Evolutionary conservation across 148 eudicot genomes (phyloP), one percentile per base, ranked within the genome.

Genomic region (Mesembryanthemum crystallinum): DNA sequence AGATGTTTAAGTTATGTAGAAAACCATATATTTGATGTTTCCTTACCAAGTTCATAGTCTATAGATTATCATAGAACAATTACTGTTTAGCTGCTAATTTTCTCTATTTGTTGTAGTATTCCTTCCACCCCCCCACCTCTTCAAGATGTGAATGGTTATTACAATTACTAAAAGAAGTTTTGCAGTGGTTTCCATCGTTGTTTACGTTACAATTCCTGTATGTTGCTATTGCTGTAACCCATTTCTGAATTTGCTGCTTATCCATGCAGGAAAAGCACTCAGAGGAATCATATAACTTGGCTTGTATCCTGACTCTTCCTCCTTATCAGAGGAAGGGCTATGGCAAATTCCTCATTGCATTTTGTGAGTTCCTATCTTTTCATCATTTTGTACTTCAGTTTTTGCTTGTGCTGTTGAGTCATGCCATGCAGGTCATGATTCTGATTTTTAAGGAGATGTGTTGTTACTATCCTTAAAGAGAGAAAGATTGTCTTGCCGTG

Each of bases 261-360:
- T 58, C 67, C 65, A 47, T 87, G 82, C 89, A 94, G 97, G 98
- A 94, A 83, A 94, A 94, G 64, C 97, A 94, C 80, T 94, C 98
- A 30, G 96, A 92, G 79, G 98, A 92, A 82, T 90, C 97, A 42
- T 94, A 94, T 79, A 94, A 92, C 84, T 83, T 94, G 82, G 96
- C 98, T 57, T 94, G 98, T 78, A 92, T 94, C 84, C 91, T 94
- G 14, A 92, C 96, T 61, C 98, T 94, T 69, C 98, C 98, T 74
- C 98, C 97, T 55, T 94, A 94, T 82, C 97, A 94, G 82, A 88
- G 98, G 82, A 94, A 92, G 87, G 97, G 98, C 83, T 94, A 94
- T 78, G 98, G 98, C 27, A 92, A 94, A 77, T 94, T 94, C 82
- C 87, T 94, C 47, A 94, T 94, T 79, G 97, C 97, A 76, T 94